Conservation (phyloP, 1,284 basidiomycete species). For the Microbotryum violaceum region DNA sequence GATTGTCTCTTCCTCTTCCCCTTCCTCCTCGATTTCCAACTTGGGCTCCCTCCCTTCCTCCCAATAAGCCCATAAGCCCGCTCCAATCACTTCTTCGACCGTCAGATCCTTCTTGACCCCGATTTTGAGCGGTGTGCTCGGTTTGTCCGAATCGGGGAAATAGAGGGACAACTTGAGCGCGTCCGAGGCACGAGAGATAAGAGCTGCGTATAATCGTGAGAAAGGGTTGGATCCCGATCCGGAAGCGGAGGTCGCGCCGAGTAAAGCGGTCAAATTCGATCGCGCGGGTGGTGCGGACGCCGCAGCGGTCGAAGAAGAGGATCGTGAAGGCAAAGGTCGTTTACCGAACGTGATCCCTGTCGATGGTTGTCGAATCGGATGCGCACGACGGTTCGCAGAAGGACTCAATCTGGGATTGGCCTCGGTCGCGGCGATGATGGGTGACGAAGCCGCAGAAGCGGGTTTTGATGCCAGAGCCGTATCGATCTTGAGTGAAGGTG, state of each 20-base stretch:
- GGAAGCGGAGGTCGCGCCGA: slow-evolving; percentile 45
- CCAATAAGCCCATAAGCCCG: slow-evolving; percentile 82
- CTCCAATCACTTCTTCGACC: slow-evolving; percentile 92
- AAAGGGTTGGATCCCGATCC: slow-evolving; percentile 60
- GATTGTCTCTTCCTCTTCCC: slow-evolving; percentile 54
- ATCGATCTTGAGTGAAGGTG: too few species aligned
- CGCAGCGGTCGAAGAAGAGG: not conserved
- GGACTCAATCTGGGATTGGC: not conserved
- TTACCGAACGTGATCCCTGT: too few species aligned
- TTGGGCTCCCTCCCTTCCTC: slow-evolving; percentile 75
- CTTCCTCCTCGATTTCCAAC: slow-evolving; percentile 50
- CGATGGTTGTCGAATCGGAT: too few species aligned
- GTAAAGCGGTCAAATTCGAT: slow-evolving; percentile 59
- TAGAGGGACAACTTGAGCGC: slow-evolving; percentile 63
- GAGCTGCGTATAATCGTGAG: slow-evolving; percentile 67
- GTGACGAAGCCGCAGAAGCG: too few species aligned
- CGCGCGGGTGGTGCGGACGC: slow-evolving; percentile 2
- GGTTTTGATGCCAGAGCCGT: too few species aligned
- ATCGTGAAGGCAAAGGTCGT: too few species aligned
- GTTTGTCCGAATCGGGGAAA: slow-evolving; percentile 72
- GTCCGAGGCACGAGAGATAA: slow-evolving; percentile 44
- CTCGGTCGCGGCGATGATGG: not conserved
- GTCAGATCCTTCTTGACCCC: slow-evolving; percentile 79
- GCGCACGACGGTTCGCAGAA: not conserved
- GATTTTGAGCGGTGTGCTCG: slow-evolving; percentile 46